A percentile compares a stretch with the other conserved stretches of the same genome.
Evolutionary conservation across 495 filamentous ascomycete genomes (phyloP).

Genomic region (Neurospora sp.): DNA sequence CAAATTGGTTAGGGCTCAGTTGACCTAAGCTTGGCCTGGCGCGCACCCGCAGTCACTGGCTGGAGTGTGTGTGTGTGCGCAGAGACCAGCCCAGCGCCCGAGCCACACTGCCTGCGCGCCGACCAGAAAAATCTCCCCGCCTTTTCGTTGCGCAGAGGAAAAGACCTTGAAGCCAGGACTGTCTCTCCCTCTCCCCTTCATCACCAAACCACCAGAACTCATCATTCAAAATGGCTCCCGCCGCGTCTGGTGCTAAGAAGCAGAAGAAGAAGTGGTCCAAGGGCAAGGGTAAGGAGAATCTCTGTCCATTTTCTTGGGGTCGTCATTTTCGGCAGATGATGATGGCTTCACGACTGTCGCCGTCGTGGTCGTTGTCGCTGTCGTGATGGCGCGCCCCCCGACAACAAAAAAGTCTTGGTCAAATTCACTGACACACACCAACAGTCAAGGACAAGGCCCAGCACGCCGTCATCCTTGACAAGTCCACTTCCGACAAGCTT

Average conservation of each 20-base stretch:
- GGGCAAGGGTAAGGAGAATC: slow-evolving; percentile 56
- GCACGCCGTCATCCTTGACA: slow-evolving; percentile 78
- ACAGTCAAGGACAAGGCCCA: slow-evolving; percentile 99
- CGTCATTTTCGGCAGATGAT: neutral
- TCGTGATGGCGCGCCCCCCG: neutral
- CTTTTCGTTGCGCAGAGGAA: slow-evolving; percentile 25
- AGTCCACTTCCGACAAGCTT: slow-evolving; percentile 77
- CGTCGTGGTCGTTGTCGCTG: neutral
- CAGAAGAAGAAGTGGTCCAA: slow-evolving; percentile 99
- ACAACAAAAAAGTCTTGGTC: neutral
- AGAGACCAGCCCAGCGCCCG: slow-evolving; percentile 2
- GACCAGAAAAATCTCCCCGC: slow-evolving; percentile 29
- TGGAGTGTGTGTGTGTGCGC: neutral
- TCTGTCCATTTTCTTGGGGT: slow-evolving; percentile 1
- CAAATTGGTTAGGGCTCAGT: slow-evolving; percentile 25
- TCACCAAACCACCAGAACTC: slow-evolving; percentile 33
- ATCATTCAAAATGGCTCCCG: slow-evolving; percentile 55
- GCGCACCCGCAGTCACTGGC: neutral
- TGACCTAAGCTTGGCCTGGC: slow-evolving; percentile 22
- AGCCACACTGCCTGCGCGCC: slow-evolving; percentile 1
- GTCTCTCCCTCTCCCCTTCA: slow-evolving; percentile 5
- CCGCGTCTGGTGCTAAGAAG: slow-evolving; percentile 85
- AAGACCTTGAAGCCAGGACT: slow-evolving; percentile 15
- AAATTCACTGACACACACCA: slow-evolving; percentile 3
- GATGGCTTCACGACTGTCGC: slow-evolving; percentile 41